phyloP scores from a whole-genome alignment of 768 basidiomycete species.

The Leucosporidium yakuticum region DNA sequence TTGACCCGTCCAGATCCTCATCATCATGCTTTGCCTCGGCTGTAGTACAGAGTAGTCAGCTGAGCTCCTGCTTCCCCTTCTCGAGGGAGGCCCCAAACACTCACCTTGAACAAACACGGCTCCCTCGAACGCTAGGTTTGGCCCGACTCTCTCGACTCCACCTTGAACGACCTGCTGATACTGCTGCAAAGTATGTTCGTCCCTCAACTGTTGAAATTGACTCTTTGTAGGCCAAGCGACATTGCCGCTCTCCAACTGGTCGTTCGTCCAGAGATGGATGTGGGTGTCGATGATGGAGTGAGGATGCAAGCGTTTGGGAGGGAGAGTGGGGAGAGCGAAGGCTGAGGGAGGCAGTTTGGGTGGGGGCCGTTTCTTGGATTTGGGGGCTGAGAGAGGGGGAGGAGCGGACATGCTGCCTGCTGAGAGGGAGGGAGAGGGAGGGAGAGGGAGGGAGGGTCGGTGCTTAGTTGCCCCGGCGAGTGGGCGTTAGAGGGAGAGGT shows the following conservation, averaged over 20 bases:
- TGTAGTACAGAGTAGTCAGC: no score
- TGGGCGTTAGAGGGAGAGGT: no score
- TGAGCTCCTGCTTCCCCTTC: neutral
- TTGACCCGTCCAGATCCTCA: slow-evolving; percentile 8
- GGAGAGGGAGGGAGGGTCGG: no score
- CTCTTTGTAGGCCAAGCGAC: neutral
- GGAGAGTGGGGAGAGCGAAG: neutral
- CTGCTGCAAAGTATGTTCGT: no score
- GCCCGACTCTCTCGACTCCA: no score
- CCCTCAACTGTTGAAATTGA: neutral
- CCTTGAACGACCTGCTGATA: no score
- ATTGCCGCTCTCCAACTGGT: slow-evolving; percentile 2
- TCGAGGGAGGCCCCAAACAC: neutral
- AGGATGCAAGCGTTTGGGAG: no score
- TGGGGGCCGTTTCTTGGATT: neutral
- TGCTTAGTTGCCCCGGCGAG: no score
- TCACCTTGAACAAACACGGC: slow-evolving; percentile 26
- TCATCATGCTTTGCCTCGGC: slow-evolving; percentile 18
- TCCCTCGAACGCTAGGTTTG: neutral
- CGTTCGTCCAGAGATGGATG: slow-evolving; percentile 11
- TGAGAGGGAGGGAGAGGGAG: no score
- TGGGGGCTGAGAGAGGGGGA: no score
- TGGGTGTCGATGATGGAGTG: slow-evolving; percentile 7
- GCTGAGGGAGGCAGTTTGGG: slow-evolving; percentile 1
- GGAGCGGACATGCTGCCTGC: no score